These are phyloP conservation scores for Fomitopsis betulina DNA, from an alignment of 1,284 basidiomycete species.

Conservation along the genomic window DNA sequence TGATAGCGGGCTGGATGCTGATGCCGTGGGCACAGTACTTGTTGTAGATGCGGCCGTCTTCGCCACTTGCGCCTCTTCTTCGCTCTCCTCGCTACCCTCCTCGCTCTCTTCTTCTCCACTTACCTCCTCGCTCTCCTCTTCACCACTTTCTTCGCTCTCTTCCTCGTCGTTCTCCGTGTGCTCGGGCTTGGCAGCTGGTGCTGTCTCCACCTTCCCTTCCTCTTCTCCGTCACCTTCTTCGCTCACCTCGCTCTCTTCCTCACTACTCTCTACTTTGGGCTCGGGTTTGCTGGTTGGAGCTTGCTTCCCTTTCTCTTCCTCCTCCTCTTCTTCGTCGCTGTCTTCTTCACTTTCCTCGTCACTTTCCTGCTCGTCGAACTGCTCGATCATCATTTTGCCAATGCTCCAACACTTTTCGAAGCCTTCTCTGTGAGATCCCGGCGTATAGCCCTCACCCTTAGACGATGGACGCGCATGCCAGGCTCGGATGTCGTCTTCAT, in stretches of 20 bases:
- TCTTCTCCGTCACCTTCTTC: background rate
- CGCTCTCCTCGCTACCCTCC: conserved; percentile 7
- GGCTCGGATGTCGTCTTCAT: conserved; percentile 72
- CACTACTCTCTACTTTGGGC: conserved; percentile 24
- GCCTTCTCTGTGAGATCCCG: conserved; percentile 42
- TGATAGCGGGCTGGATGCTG: too few species aligned
- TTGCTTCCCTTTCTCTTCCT: conserved; percentile 12
- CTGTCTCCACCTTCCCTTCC: conserved; percentile 6
- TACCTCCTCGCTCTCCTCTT: background rate
- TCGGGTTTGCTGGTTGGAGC: background rate
- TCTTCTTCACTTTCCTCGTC: conserved; percentile 38
- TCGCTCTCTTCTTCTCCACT: conserved; percentile 9
- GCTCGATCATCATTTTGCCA: conserved; percentile 70
- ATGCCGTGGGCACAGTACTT: background rate
- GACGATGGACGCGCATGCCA: conserved; percentile 58
- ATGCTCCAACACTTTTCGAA: conserved; percentile 66
- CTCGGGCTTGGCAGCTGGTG: background rate
- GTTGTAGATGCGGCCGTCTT: background rate
- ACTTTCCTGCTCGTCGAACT: conserved; percentile 72
- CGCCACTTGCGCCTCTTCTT: conserved; percentile 6
- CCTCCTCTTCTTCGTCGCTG: conserved; percentile 25
- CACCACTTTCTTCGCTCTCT: conserved; percentile 10
- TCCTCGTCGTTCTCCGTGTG: conserved; percentile 24
- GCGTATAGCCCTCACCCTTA: conserved; percentile 42
- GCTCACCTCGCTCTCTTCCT: conserved; percentile 14